Evolutionary conservation across 371 early-diverging fungal genomes (phyloP).

Genomic region (Mucor indicus): DNA sequence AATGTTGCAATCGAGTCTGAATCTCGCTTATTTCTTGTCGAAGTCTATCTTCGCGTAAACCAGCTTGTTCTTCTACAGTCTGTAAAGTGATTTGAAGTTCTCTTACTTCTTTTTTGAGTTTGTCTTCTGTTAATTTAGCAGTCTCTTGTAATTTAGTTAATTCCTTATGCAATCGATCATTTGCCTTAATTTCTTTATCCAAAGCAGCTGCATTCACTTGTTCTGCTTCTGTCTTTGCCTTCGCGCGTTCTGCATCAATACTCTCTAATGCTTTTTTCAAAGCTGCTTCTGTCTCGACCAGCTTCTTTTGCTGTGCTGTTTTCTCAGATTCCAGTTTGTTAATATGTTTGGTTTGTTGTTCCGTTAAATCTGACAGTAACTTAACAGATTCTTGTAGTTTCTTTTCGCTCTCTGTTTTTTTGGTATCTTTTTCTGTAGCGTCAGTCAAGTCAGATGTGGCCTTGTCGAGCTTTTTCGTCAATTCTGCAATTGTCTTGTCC

Average conservation of each 20-base stretch:
- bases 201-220: constrained; percentile 54
- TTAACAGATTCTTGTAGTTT: constrained; percentile 55
- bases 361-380: constrained; percentile 46
- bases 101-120: constrained; percentile 52
- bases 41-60: constrained; percentile 58
- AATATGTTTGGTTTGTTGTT: constrained; percentile 67
- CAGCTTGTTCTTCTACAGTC: constrained; percentile 58
- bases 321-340: constrained; percentile 60
- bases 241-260: constrained; percentile 27
- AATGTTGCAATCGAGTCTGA: constrained; percentile 57
- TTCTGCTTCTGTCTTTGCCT: constrained; percentile 44
- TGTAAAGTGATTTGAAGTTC: constrained; percentile 62
- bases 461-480: constrained; percentile 65
- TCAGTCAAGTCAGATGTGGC: constrained; percentile 43
- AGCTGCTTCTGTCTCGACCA: constrained; percentile 43
- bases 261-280: constrained; percentile 19
- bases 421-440: constrained; percentile 49
- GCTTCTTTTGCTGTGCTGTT: constrained; percentile 31
- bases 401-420: constrained; percentile 53
- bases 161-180: constrained; percentile 52
- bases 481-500: constrained; percentile 55
- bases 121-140: constrained; percentile 31
- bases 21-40: constrained; percentile 53
- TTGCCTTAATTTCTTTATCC: constrained; percentile 51
- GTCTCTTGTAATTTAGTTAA: constrained; percentile 42